Percentiles rank a stretch among this genome's conserved stretches.
These are phyloP conservation scores for Rhexocercosporidium sp. DNA, from an alignment of 2,329 filamentous ascomycete genomes.

Conservation along the genomic window DNA sequence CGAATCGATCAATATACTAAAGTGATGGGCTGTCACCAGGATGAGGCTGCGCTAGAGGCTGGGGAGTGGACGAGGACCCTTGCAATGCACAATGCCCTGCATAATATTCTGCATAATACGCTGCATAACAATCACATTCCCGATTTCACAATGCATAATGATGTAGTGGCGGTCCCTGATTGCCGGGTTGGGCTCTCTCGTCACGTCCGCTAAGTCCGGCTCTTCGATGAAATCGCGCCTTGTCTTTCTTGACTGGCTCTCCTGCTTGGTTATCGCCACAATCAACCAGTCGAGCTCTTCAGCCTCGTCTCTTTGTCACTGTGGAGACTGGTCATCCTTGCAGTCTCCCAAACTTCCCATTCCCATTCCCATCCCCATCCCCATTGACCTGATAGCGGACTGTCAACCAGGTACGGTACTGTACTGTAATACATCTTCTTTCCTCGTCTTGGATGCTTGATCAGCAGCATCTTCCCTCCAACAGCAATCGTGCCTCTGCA, in stretches of 20 bases:
- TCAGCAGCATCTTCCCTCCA: neutral
- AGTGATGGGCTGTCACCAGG: no score
- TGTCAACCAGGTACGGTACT: conserved; percentile 4
- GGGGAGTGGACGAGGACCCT: neutral
- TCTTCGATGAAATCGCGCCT: no score
- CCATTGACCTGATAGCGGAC: neutral
- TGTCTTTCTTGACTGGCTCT: no score
- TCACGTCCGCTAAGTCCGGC: conserved; percentile 2
- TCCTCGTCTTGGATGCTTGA: neutral
- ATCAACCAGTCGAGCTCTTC: neutral
- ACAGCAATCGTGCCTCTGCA: neutral
- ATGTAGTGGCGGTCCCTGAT: no score
- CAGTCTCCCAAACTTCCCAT: neutral
- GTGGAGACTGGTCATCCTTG: neutral
- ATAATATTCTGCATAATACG: neutral
- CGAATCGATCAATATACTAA: no score
- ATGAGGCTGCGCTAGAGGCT: no score
- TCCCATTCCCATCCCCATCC: no score
- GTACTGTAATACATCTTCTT: neutral
- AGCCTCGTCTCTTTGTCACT: conserved; percentile 11
- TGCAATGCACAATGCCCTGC: neutral
- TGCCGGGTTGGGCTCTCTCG: no score
- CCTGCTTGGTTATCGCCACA: neutral
- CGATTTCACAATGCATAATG: neutral
- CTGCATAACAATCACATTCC: neutral